These are phyloP conservation scores for Colletotrichum melonis DNA, from an alignment of 2,329 filamentous ascomycete genomes.

Conservation along the genomic window DNA sequence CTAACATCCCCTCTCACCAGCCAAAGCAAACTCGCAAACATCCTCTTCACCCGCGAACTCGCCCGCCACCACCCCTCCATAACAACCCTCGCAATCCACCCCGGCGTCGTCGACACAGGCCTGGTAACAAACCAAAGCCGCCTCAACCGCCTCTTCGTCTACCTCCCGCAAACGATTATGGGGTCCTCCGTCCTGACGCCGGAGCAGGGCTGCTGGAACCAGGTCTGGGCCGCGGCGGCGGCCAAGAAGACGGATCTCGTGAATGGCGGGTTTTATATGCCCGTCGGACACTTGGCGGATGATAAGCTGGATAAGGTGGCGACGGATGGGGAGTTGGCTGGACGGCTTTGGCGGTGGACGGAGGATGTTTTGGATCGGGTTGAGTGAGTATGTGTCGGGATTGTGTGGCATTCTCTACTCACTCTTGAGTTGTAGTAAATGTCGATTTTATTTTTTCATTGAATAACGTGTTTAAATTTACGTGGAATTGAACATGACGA, in stretches of 20 bases:
- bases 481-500: not conserved
- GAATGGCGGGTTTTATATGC: conserved; percentile 42
- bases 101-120: conserved; percentile 43
- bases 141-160: conserved; percentile 41
- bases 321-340: conserved; percentile 43
- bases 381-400: not conserved
- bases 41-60: conserved; percentile 45
- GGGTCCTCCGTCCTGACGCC: conserved; percentile 38
- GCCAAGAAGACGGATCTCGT: conserved; percentile 35
- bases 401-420: too few relatives aligned
- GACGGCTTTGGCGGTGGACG: conserved; percentile 54
- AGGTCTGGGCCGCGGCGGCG: conserved; percentile 46
- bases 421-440: too few relatives aligned
- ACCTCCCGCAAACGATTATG: conserved; percentile 37
- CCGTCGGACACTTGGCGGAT: conserved; percentile 40
- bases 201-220: conserved; percentile 45
- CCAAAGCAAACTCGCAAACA: conserved; percentile 48
- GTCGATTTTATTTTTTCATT: too few relatives aligned
- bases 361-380: conserved; percentile 35
- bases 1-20: not conserved
- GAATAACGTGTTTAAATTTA: not conserved
- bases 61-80: conserved; percentile 42
- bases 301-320: conserved; percentile 39
- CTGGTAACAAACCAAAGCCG: conserved; percentile 41
- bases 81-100: conserved; percentile 43